phyloP scores from a whole-genome alignment of 2,329 filamentous ascomycete genomes.

The Fusarium abutilonis region DNA sequence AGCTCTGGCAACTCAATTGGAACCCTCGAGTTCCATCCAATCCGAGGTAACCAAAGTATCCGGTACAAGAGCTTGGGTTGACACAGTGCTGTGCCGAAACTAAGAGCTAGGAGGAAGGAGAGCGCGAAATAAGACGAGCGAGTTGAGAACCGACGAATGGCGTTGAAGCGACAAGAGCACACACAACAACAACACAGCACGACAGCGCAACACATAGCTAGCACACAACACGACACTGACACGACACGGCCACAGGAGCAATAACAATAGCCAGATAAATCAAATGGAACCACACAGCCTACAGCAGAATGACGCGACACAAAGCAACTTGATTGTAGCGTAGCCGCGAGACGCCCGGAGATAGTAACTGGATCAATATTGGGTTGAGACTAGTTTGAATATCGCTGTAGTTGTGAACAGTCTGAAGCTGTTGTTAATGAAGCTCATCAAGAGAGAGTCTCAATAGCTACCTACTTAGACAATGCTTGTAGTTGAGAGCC shows the following conservation, averaged over 20 bases:
- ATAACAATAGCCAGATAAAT: constrained; percentile 29
- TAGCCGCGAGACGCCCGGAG: constrained; percentile 29
- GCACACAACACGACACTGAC: constrained; percentile 40
- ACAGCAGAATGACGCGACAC: constrained; percentile 36
- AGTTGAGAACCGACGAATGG: constrained; percentile 29
- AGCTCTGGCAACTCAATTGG: constrained; percentile 24
- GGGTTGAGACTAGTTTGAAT: background rate
- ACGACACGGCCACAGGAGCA: constrained; percentile 28
- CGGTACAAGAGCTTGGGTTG: constrained; percentile 25
- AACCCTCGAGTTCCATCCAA: constrained; percentile 6
- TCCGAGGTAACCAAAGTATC: constrained; percentile 25
- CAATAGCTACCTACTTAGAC: constrained; percentile 1
- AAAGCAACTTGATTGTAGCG: constrained; percentile 22
- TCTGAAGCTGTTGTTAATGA: constrained; percentile 6
- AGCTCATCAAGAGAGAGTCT: background rate
- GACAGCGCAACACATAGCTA: constrained; percentile 40
- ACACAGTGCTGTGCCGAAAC: constrained; percentile 43
- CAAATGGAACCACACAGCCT: constrained; percentile 24
- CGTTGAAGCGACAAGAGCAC: constrained; percentile 35
- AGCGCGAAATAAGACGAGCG: no score
- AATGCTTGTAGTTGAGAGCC: constrained; percentile 13
- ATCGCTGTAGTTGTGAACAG: background rate
- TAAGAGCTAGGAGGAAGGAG: constrained; percentile 37
- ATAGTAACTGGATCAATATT: constrained; percentile 10
- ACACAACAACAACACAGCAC: constrained; percentile 39